phyloP scores from a whole-genome alignment of 164 flowering plant genomes.

The Echeveria elegans region DNA sequence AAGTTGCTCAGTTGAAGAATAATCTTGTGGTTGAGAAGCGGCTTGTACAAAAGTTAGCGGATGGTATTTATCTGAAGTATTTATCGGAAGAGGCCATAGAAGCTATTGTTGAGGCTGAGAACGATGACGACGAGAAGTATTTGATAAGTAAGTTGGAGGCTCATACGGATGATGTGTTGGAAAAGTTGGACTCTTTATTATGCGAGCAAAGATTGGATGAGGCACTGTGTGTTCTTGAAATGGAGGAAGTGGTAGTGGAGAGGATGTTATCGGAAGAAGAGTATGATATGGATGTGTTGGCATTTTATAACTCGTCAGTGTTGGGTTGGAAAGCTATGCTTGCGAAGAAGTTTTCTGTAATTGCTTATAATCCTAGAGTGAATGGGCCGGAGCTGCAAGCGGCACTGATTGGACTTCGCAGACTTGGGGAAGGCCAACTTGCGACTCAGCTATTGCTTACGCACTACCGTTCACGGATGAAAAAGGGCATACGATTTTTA shows the following conservation, averaged over 20 bases:
- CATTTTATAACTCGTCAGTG: constrained; percentile 26
- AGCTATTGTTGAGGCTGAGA: constrained; percentile 23
- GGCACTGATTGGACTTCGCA: constrained; percentile 40
- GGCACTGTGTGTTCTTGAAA: constrained; percentile 37
- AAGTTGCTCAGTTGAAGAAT: constrained; percentile 31
- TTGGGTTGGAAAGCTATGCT: constrained; percentile 37
- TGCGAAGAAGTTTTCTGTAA: constrained; percentile 21
- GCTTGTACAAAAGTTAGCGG: constrained; percentile 30
- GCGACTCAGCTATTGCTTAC: constrained; percentile 42
- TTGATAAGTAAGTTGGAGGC: constrained; percentile 24
- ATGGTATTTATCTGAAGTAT: constrained; percentile 21
- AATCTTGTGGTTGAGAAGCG: constrained; percentile 32
- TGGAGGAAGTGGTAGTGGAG: constrained; percentile 23
- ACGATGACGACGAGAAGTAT: constrained; percentile 14
- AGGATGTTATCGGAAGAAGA: constrained; percentile 20
- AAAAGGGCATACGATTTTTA: constrained; percentile 24
- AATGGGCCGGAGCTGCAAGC: constrained; percentile 44
- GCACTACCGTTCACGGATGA: constrained; percentile 44
- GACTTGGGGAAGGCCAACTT: constrained; percentile 35
- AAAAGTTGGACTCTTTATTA: constrained; percentile 35
- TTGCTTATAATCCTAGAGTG: constrained; percentile 43
- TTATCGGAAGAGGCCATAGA: constrained; percentile 29
- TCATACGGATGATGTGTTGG: constrained; percentile 18
- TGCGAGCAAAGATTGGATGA: constrained; percentile 49
- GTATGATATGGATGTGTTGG: constrained; percentile 15